phyloP scores from a whole-genome alignment of 345 rosid genomes.

The Brassica rapa region DNA sequence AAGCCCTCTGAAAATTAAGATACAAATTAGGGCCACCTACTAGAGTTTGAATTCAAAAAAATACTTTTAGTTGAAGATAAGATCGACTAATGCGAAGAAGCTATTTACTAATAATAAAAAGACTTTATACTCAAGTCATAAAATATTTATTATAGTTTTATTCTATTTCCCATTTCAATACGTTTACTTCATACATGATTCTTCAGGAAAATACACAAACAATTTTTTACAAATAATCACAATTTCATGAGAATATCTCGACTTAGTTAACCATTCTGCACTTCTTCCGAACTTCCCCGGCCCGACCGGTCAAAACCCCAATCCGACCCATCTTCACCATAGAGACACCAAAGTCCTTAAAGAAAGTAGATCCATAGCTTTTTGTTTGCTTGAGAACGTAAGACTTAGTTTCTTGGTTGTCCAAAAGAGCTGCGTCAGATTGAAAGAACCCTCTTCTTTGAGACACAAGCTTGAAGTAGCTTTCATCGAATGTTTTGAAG shows the following conservation, averaged over 20 bases:
- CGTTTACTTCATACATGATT: neutral
- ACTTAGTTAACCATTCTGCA: conserved; percentile 51
- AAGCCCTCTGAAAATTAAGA: neutral
- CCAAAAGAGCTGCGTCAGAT: conserved; percentile 68
- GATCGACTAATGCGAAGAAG: neutral
- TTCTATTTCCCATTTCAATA: neutral
- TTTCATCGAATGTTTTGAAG: conserved; percentile 54
- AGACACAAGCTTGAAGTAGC: conserved; percentile 48
- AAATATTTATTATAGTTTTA: neutral
- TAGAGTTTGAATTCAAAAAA: neutral
- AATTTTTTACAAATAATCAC: no score
- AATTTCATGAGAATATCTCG: neutral
- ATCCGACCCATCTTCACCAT: conserved; percentile 74
- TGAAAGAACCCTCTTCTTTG: conserved; percentile 64
- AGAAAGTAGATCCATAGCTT: conserved; percentile 44
- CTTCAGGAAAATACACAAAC: neutral
- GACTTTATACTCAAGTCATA: neutral
- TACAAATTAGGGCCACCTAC: neutral
- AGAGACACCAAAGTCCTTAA: conserved; percentile 60
- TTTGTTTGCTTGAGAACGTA: conserved; percentile 45
- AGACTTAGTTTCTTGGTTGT: conserved; percentile 48
- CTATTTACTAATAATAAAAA: neutral
- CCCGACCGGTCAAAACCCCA: conserved; percentile 55
- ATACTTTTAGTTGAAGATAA: neutral
- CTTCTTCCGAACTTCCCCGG: conserved; percentile 60